Percentiles rank a stretch among this genome's conserved stretches.
Evolutionary conservation across 2,329 filamentous ascomycete genomes (phyloP).

Genomic region (Diaporthe helianthi): DNA sequence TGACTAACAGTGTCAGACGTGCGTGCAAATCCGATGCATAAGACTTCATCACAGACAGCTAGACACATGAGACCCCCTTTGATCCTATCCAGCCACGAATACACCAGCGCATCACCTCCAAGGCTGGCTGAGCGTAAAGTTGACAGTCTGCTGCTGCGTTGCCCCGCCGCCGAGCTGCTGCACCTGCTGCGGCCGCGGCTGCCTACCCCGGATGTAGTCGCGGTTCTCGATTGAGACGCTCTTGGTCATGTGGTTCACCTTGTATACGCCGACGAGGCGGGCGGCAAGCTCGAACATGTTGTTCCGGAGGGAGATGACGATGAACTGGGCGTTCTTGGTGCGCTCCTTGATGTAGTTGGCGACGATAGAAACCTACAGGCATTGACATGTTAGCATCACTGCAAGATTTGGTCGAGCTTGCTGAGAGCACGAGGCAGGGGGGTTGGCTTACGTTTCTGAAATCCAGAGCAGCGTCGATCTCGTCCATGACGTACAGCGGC

Average conservation of each 20-base stretch:
- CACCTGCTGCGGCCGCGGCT: constrained; percentile 44
- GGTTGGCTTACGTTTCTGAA: constrained; percentile 87
- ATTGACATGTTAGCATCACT: constrained; percentile 30
- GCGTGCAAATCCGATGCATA: constrained; percentile 15
- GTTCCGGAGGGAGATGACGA: constrained; percentile 96
- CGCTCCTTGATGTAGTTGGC: constrained; percentile 99
- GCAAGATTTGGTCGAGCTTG: constrained; percentile 1
- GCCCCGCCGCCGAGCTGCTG: constrained; percentile 37
- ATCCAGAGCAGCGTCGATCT: constrained; percentile 97
- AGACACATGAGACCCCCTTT: constrained; percentile 2
- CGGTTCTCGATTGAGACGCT: constrained; percentile 87
- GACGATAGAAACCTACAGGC: constrained; percentile 91
- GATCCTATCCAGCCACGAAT: background rate
- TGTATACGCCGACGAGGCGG: constrained; percentile 95
- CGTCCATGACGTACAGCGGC: constrained; percentile 98
- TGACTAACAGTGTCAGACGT: background rate
- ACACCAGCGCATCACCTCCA: constrained; percentile 22
- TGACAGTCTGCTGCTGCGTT: constrained; percentile 35
- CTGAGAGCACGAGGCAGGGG: background rate
- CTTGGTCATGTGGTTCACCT: constrained; percentile 99
- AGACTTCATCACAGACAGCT: background rate
- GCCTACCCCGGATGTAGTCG: constrained; percentile 69
- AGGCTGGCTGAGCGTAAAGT: constrained; percentile 35
- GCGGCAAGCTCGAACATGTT: constrained; percentile 99
- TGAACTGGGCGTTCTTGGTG: constrained; percentile 99